Base-by-base conservation (phyloP, 2,329 filamentous ascomycete species). In the Plenodomus biglobosus region DNA sequence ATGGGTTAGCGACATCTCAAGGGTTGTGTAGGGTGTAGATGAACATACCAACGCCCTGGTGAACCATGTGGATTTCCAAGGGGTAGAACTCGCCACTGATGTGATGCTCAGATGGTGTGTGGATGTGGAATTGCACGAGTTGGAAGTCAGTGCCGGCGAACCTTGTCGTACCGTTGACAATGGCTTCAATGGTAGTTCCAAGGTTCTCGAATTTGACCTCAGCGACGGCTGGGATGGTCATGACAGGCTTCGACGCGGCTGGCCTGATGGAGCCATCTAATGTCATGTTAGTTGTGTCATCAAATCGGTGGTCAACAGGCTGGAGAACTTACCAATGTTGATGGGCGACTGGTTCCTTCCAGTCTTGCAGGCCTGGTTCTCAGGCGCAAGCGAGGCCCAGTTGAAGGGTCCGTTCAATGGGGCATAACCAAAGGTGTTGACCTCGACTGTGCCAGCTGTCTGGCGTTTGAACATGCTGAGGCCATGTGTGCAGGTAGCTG, bases 91-190 rank as follows among this genome's bases (percentile, higher is more conserved):
- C 75, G n/a, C 73, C 70, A 45, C 71, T 64, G 46, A 84, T 70
- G 39, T 77, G 74, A 58, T 85, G 82, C 72, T 85, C 82, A 37
- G 79, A 80, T 0, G 82, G 81, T 0, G 80, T 79, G 61, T 85
- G 82, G 69, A 84, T 81, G 66, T 84, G 82, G 70, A 83, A 84
- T 56, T 84, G 81, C 39, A 68, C 69, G 13, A 83, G 70, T 0
- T 55, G 60, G 64, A 77, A 82, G 15, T 70, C 60, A 15, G 65
- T 64, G 22, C 70, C 72, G 1, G 58, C 68, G 19, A 78, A 61
- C 0, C 56, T 69, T 3, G 81, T 74, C 10, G 73, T 77, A 22
- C 79, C 80, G 41, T 77, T 77, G 47, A 78, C 77, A 22, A 83
- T 70, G 47, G 82, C 76, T 70, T 83, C 78, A 43, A 84, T 75